Percentiles rank a stretch among this genome's conserved stretches.
Evolutionary conservation across 768 basidiomycete genomes (phyloP).

Genomic region (Podaxis sp.): DNA sequence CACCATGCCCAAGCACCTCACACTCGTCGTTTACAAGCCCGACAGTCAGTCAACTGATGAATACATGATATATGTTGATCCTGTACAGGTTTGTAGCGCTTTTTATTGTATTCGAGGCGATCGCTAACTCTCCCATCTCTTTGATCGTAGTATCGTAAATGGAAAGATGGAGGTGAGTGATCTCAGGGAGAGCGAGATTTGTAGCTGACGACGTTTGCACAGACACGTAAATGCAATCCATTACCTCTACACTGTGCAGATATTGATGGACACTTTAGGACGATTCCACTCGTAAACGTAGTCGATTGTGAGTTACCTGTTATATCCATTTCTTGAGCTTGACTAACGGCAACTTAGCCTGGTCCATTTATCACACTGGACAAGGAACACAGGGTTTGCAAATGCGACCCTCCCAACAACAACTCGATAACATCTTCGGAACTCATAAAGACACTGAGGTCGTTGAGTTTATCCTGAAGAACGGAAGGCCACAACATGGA

Average conservation of each 20-base stretch:
- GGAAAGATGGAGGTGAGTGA: constrained; percentile 74
- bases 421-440: constrained; percentile 73
- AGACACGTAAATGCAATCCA: constrained; percentile 63
- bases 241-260: constrained; percentile 6
- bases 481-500: constrained; percentile 57
- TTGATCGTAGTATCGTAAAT: constrained; percentile 62
- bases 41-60: constrained; percentile 71
- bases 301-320: constrained; percentile 69
- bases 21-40: constrained; percentile 81
- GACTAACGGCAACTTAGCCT: constrained; percentile 44
- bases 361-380: constrained; percentile 64
- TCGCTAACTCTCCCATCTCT: constrained; percentile 15
- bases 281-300: constrained; percentile 70
- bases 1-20: constrained; percentile 48
- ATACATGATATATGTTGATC: constrained; percentile 69
- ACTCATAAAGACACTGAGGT: constrained; percentile 67
- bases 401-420: constrained; percentile 75
- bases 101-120: constrained; percentile 4
- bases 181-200: constrained; percentile 17
- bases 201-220: constrained; percentile 20
- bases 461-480: constrained; percentile 55
- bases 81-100: constrained; percentile 49
- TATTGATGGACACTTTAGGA: constrained; percentile 35
- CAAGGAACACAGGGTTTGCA: constrained; percentile 82
- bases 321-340: neutral